Evolutionary conservation across 2,329 filamentous ascomycete genomes (phyloP).

Genomic region (Pochonia chlamydosporia): DNA sequence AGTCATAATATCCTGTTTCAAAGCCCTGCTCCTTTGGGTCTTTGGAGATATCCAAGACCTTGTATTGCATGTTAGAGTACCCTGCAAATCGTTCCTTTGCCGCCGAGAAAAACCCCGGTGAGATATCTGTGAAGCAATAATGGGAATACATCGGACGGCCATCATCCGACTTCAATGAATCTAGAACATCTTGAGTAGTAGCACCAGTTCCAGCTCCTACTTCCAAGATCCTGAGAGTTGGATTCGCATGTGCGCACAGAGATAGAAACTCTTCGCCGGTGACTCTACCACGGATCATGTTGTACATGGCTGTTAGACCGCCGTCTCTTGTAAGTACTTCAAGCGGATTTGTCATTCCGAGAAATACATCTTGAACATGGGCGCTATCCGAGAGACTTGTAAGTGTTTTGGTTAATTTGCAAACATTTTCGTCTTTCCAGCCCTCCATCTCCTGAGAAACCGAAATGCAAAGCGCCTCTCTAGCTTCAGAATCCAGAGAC

Average conservation of each 20-base stretch:
- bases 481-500: no score
- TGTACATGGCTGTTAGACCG: constrained; percentile 8
- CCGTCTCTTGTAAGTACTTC: no score
- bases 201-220: constrained; percentile 35
- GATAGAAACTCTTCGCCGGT: constrained; percentile 1
- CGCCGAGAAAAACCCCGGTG: constrained; percentile 14
- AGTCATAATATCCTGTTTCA: constrained; percentile 4
- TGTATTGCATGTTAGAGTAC: constrained; percentile 9
- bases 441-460: no score
- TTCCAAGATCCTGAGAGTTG: constrained; percentile 14
- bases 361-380: no score
- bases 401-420: no score
- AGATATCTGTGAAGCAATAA: constrained; percentile 21
- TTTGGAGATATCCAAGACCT: constrained; percentile 19
- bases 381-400: no score
- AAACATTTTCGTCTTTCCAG: no score
- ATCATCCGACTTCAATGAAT: background rate
- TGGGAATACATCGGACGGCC: constrained; percentile 5
- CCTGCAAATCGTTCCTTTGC: constrained; percentile 16
- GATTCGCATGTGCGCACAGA: constrained; percentile 9
- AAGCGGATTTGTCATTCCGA: no score
- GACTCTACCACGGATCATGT: constrained; percentile 1
- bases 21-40: constrained; percentile 8
- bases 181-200: constrained; percentile 16
- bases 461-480: no score